phyloP scores from a whole-genome alignment of 1,139 yeast species.

The Kodamaea alishanica region DNA sequence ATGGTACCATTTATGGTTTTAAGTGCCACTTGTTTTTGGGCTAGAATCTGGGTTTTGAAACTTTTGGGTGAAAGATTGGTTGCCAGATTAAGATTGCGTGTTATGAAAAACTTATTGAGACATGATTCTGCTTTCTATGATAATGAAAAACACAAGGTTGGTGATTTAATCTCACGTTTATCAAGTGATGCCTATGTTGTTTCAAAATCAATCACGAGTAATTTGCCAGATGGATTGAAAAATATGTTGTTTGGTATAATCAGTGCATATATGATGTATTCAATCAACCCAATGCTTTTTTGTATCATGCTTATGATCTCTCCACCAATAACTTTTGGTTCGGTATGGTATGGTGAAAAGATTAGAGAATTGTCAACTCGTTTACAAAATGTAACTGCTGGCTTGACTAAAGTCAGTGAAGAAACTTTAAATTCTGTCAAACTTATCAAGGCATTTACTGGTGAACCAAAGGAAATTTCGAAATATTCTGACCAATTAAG shows the following conservation, averaged over 20 bases:
- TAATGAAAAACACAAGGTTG: constrained; percentile 50
- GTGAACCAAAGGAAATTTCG: constrained; percentile 41
- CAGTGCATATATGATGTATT: constrained; percentile 47
- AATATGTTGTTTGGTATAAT: constrained; percentile 44
- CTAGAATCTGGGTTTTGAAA: constrained; percentile 47
- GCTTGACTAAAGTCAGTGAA: constrained; percentile 44
- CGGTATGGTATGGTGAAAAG: constrained; percentile 48
- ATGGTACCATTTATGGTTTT: constrained; percentile 47
- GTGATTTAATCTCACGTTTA: constrained; percentile 51
- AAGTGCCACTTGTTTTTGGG: constrained; percentile 49
- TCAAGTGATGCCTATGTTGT: constrained; percentile 55
- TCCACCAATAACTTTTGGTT: constrained; percentile 52
- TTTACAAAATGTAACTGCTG: constrained; percentile 47
- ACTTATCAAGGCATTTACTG: constrained; percentile 45
- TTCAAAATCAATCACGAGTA: constrained; percentile 43
- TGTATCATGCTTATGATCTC: constrained; percentile 50
- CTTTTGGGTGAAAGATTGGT: constrained; percentile 32
- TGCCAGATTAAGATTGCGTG: constrained; percentile 46
- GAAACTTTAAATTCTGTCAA: constrained; percentile 45
- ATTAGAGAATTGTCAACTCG: constrained; percentile 42
- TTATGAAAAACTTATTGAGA: constrained; percentile 48
- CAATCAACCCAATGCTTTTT: constrained; percentile 43
- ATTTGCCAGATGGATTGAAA: constrained; percentile 47
- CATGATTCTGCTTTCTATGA: constrained; percentile 53
- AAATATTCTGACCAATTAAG: constrained; percentile 41